Evolutionary conservation across 192 early-diverging fungal genomes (phyloP).

Genomic region (Umbelopsis sp.): DNA sequence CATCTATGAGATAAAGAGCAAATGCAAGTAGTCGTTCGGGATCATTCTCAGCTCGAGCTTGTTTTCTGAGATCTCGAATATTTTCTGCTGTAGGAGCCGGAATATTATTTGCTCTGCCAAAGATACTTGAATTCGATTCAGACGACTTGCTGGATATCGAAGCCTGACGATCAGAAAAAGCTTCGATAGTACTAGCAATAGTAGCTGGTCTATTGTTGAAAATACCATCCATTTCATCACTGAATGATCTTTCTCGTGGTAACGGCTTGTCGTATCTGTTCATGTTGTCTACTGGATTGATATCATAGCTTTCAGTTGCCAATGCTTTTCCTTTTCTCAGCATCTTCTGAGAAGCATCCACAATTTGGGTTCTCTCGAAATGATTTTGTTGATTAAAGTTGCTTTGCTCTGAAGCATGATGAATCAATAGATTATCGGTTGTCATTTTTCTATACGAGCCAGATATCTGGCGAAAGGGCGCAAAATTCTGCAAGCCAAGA

Average conservation of each 20-base stretch:
- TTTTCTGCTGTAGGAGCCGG: conserved; percentile 45
- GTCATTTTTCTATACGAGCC: conserved; percentile 10
- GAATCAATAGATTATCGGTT: background rate
- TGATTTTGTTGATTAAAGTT: no score
- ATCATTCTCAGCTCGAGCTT: conserved; percentile 65
- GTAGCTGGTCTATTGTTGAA: no score
- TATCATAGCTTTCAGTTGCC: background rate
- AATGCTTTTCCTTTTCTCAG: conserved; percentile 1
- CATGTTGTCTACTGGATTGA: no score
- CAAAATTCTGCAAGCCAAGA: background rate
- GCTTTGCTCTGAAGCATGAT: background rate
- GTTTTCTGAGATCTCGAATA: conserved; percentile 44
- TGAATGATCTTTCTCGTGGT: no score
- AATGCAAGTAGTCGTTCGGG: conserved; percentile 80
- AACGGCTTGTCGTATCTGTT: no score
- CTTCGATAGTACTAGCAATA: background rate
- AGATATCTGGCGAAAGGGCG: conserved; percentile 4
- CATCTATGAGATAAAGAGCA: conserved; percentile 85
- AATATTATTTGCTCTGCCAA: conserved; percentile 7
- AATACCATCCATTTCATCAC: no score
- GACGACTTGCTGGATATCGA: conserved; percentile 14
- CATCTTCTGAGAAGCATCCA: background rate
- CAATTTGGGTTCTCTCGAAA: background rate
- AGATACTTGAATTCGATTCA: conserved; percentile 3
- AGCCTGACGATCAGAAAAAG: background rate